Evolutionary conservation across 352 stramenopile species (phyloP), one percentile per base, ranked within the genome.

Genomic region (Phytopythium chamaehyphon): DNA sequence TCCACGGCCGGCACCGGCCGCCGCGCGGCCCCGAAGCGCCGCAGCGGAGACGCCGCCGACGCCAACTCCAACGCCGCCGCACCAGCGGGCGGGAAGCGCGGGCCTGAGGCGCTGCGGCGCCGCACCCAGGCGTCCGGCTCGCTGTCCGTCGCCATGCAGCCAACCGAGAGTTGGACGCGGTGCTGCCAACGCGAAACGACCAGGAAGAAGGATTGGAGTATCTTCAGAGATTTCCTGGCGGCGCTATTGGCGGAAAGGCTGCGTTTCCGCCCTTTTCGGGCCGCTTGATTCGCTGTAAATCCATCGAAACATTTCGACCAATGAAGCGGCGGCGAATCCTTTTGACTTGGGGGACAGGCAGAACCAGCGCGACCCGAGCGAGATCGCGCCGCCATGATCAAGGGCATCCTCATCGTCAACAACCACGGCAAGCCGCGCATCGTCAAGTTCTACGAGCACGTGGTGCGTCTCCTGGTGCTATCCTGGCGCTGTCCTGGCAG

Each of bases 341-440:
- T n/a, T 42, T n/a, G 18, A 42, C 39, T 44, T n/a, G 54, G 40
- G 42, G 23, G 10, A 10, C 3, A 36, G 40, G 14, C 35, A 47
- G 37, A 37, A 44, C 14, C n/a, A n/a, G n/a, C n/a, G n/a, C n/a
- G n/a, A n/a, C n/a, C n/a, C n/a, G n/a, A n/a, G 36, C 8, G 3
- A 36, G 28, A 40, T 11, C 14, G 28, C 15, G 26, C 11, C 22
- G 35, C 47, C 36, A 99, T 99, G 96, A 98, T 99, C 61, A 98
- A 98, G 74, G 96, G 95, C 53, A 97, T 99, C 52, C 83, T 99
- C 28, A 99, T 99, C 71, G 93, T 99, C 11, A 99, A 99, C 76
- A 99, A 99, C 78, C 96, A 98, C 65, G 97, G 97, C 45, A 98
- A 99, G 72, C 95, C 96, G 46, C 95, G 97, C 26, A 90, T 99